Conservation (phyloP, 108 stramenopile species). For the Chaetoceros muelleri region DNA sequence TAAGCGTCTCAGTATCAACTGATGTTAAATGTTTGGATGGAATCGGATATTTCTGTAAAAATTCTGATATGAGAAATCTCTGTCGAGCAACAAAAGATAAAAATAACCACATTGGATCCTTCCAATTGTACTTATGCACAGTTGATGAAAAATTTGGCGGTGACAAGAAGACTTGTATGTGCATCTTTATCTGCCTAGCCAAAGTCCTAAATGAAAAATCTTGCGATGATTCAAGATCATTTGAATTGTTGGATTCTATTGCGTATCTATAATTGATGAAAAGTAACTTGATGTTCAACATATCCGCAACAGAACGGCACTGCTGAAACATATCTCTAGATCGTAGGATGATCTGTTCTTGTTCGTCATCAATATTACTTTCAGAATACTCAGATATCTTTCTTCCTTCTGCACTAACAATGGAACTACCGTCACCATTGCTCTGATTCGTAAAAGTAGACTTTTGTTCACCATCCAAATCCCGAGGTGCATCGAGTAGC, state of each 20-base stretch:
- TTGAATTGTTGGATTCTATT: background rate
- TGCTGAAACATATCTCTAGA: slow-evolving; percentile 48
- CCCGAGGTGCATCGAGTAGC: background rate
- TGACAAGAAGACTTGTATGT: background rate
- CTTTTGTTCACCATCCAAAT: background rate
- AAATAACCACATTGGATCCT: background rate
- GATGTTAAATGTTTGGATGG: background rate
- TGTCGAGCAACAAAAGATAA: background rate
- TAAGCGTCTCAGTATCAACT: background rate
- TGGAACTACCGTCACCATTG: background rate
- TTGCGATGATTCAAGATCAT: background rate
- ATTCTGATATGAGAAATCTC: background rate
- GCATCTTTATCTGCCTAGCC: background rate
- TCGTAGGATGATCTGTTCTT: background rate
- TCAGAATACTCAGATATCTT: background rate
- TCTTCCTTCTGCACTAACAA: background rate
- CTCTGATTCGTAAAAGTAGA: background rate
- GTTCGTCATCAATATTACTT: slow-evolving; percentile 5
- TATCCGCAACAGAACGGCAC: slow-evolving; percentile 56
- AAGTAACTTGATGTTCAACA: slow-evolving; percentile 57
- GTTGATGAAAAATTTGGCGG: background rate
- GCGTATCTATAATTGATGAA: background rate
- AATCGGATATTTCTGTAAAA: background rate
- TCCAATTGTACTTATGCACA: background rate
- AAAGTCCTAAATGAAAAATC: background rate